Evolutionary conservation across 2,329 filamentous ascomycete species (phyloP), one percentile per base, ranked within the genome.

Genomic region (Exophiala dermatitidis): DNA sequence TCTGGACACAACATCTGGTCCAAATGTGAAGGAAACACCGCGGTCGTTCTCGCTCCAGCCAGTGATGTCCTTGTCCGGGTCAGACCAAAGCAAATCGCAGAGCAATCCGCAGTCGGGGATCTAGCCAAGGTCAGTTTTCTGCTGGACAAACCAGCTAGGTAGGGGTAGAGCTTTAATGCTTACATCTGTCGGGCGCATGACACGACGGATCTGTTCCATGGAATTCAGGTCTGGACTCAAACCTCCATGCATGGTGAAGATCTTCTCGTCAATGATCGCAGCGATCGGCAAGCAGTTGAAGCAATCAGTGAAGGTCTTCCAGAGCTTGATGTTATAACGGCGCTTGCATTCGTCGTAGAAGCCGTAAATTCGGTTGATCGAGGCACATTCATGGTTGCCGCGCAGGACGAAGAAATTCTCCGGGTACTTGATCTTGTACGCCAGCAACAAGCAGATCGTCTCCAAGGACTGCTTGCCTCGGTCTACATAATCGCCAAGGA

Each of bases 331-430:
- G 75, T 97, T 98, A 78, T 95, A 97, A 65, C 91, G 82, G 69
- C 93, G 86, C 80, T 98, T 98, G 84, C 91, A 98, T 75, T 98
- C 91, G 69, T 98, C 93, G 78, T 98, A 98, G 78, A 98, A 98
- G 56, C 93, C 93, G 72, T 98, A 98, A 73, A 97, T 95, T 69
- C 93, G 89, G 78, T 95, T 98, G 79, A 98, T 95, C 49, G 88
- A 95, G 55, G 93, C 93, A 75, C 93, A 97, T 74, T 98, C 93
- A 79, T 98, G 93, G 79, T 98, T 98, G 60, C 93, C 93, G 64
- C 93, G 89, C 55, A 98, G 83, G 63, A 98, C 87, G 79, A 98
- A 98, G 77, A 98, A 97, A 78, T 98, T 98, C 76, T 98, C 93
- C 46, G 93, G 93, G 71, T 95, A 97, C 78, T 97, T 97, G 82